Evolutionary conservation across 345 rosid species (phyloP).

Genomic region (Anacardium occidentale): DNA sequence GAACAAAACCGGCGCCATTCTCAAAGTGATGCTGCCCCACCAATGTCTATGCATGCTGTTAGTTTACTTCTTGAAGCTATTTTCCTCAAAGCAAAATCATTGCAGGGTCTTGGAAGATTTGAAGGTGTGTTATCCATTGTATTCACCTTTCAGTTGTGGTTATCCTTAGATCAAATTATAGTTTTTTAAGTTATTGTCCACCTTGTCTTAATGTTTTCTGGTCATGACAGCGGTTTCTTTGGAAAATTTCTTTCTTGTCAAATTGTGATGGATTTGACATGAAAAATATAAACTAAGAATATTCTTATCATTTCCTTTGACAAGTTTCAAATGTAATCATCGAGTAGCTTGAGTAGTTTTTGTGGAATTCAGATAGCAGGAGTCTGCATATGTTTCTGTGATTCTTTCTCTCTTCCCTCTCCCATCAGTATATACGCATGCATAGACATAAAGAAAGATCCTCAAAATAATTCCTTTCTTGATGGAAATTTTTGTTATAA

Average conservation of each 20-base stretch:
- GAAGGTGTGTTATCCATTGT: conserved; percentile 37
- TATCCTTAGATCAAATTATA: background rate
- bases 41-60: conserved; percentile 69
- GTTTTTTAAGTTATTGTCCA: background rate
- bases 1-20: conserved; percentile 46
- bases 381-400: background rate
- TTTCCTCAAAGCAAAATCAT: conserved; percentile 63
- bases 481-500: conserved; percentile 3
- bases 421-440: background rate
- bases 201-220: background rate
- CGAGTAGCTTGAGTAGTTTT: background rate
- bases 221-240: background rate
- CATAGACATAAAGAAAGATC: background rate
- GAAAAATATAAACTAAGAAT: background rate
- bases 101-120: conserved; percentile 61
- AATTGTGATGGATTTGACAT: background rate
- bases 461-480: background rate
- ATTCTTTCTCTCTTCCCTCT: background rate
- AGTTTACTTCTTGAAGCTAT: conserved; percentile 63
- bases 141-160: background rate
- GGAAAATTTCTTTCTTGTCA: background rate
- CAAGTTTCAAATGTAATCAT: background rate
- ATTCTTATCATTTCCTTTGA: background rate
- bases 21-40: conserved; percentile 39
- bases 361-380: background rate